These are phyloP conservation scores for Tylopilus cervinicoccineus DNA, from an alignment of 768 basidiomycete species.

Conservation along the genomic window DNA sequence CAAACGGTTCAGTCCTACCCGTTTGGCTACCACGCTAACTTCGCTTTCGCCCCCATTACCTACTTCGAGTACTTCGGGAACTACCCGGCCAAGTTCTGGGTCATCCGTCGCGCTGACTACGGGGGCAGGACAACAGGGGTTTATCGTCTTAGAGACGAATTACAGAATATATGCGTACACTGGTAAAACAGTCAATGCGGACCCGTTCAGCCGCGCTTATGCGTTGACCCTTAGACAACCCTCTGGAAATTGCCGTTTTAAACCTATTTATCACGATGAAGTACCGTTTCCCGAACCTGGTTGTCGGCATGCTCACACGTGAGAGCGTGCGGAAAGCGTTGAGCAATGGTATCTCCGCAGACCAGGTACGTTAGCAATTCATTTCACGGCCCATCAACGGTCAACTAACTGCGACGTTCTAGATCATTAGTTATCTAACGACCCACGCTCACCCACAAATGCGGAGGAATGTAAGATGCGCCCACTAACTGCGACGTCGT, in stretches of 20 bases:
- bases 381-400: slow-evolving; percentile 6
- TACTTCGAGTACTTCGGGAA: slow-evolving; percentile 38
- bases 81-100: slow-evolving; percentile 11
- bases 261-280: slow-evolving; percentile 91
- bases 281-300: slow-evolving; percentile 94
- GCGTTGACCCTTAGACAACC: slow-evolving; percentile 63
- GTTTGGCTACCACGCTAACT: slow-evolving; percentile 90
- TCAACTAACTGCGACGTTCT: slow-evolving; percentile 15
- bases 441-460: slow-evolving; percentile 98
- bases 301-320: slow-evolving; percentile 92
- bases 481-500: slow-evolving; percentile 8
- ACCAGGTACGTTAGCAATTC: slow-evolving; percentile 61
- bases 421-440: slow-evolving; percentile 95
- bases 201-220: slow-evolving; percentile 10
- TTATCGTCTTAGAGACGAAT: slow-evolving; percentile 96
- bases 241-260: slow-evolving; percentile 91
- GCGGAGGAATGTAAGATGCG: slow-evolving; percentile 79
- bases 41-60: slow-evolving; percentile 83
- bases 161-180: slow-evolving; percentile 99
- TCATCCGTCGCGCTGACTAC: slow-evolving; percentile 37
- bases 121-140: slow-evolving; percentile 71
- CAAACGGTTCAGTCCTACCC: slow-evolving; percentile 88
- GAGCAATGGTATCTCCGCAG: slow-evolving; percentile 91
- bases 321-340: slow-evolving; percentile 95
- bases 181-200: slow-evolving; percentile 42